Evolutionary conservation across 257 asterid genomes (phyloP).

Genomic region (Solanum gandarillasii): DNA sequence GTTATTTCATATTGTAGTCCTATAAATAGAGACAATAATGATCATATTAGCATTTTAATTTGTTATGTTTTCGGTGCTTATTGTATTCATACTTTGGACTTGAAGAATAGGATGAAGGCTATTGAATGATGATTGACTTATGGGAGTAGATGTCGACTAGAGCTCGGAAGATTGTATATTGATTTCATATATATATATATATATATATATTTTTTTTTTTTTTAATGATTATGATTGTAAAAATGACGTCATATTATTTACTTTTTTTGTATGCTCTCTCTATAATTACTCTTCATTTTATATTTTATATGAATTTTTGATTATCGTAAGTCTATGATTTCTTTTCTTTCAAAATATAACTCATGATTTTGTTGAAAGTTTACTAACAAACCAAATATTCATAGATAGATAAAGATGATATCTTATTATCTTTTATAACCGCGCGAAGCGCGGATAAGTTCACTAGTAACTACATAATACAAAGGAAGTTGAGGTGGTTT

Average conservation of each 20-base stretch:
- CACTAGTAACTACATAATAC: not conserved
- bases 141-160: not conserved
- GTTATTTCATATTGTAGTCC: not conserved
- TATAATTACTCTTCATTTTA: not conserved
- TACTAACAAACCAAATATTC: not conserved
- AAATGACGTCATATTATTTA: not conserved
- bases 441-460: not conserved
- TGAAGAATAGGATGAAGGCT: not conserved
- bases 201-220: no score
- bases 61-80: not conserved
- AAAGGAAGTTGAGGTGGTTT: not conserved
- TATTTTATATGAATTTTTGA: not conserved
- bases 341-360: not conserved
- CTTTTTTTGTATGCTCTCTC: not conserved
- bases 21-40: not conserved
- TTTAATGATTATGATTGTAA: not conserved
- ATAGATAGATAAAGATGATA: not conserved
- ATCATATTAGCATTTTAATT: not conserved
- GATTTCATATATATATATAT: not conserved
- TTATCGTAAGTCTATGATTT: not conserved
- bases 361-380: not conserved
- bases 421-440: not conserved
- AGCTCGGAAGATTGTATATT: not conserved
- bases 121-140: not conserved
- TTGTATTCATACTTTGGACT: not conserved